Evolutionary conservation across 495 filamentous ascomycete genomes (phyloP).

Genomic region (Xylaria curta): DNA sequence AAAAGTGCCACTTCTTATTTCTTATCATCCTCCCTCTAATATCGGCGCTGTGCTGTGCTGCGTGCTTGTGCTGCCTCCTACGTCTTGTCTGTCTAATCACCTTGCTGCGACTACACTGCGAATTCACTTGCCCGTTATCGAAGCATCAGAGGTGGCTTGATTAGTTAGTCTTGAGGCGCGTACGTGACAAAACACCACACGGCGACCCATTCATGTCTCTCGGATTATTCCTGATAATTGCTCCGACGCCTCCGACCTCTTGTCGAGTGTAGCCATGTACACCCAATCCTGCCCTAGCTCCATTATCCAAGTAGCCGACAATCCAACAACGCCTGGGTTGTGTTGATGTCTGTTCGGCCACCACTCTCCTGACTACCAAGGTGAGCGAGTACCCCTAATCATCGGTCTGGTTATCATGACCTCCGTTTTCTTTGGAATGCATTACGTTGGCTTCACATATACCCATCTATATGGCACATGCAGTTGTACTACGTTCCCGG

Average conservation of each 20-base stretch:
- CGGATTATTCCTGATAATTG: slow-evolving; percentile 13
- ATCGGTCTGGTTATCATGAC: not conserved
- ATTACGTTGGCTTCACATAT: not conserved
- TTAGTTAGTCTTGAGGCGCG: slow-evolving; percentile 5
- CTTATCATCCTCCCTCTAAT: slow-evolving; percentile 9
- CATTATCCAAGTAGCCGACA: not conserved
- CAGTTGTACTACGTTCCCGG: not conserved
- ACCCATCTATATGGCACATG: not conserved
- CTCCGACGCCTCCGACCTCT: slow-evolving; percentile 15
- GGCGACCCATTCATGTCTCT: slow-evolving; percentile 8
- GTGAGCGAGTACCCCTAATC: not conserved
- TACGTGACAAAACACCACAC: slow-evolving; percentile 12
- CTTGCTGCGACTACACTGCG: slow-evolving; percentile 4
- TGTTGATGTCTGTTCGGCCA: not conserved
- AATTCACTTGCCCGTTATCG: slow-evolving; percentile 14
- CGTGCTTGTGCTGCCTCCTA: slow-evolving; percentile 5
- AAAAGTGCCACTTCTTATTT: slow-evolving; percentile 14
- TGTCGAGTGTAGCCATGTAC: slow-evolving; percentile 2
- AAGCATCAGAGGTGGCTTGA: slow-evolving; percentile 1
- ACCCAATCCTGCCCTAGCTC: not conserved
- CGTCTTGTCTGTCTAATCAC: not conserved
- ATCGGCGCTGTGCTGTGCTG: slow-evolving; percentile 1
- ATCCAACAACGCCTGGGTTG: not conserved
- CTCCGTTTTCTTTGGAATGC: slow-evolving; percentile 10
- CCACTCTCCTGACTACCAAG: slow-evolving; percentile 5